A percentile compares a stretch with the other conserved stretches of the same genome.
Conservation (phyloP, 75 land plant species). For the Pinus taeda region DNA sequence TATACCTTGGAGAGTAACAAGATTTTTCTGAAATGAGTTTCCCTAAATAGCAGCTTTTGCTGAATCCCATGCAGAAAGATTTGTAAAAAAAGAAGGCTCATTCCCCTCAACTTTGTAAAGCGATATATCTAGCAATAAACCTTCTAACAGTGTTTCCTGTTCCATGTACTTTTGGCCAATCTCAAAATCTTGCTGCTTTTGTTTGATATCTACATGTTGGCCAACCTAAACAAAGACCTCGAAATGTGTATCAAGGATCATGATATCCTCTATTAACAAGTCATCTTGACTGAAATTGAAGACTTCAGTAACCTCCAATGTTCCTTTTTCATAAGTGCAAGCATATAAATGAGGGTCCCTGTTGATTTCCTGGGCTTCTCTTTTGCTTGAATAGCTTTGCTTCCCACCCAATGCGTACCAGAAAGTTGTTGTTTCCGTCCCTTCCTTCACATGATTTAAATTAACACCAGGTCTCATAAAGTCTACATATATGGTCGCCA, state of each 20-base stretch:
- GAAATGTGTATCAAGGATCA: constrained; percentile 80
- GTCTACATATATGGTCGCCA: too few relatives aligned
- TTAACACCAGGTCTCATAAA: too few relatives aligned
- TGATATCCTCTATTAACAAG: constrained; percentile 80
- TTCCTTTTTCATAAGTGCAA: constrained; percentile 61
- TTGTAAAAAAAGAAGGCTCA: constrained; percentile 91
- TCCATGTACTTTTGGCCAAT: constrained; percentile 84
- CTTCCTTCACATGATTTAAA: too few relatives aligned
- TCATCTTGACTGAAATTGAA: constrained; percentile 87
- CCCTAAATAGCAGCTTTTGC: constrained; percentile 77
- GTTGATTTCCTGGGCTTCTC: constrained; percentile 35
- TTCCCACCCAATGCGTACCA: too few relatives aligned
- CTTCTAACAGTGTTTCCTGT: constrained; percentile 59
- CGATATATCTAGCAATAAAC: constrained; percentile 57
- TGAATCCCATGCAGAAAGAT: constrained; percentile 78
- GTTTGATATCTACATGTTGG: constrained; percentile 60
- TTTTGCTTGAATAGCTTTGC: constrained; percentile 35
- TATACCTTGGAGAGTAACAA: constrained; percentile 42
- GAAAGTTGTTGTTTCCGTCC: too few relatives aligned
- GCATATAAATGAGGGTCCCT: constrained; percentile 88
- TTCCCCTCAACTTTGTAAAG: constrained; percentile 87
- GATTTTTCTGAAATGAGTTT: constrained; percentile 75
- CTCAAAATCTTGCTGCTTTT: constrained; percentile 77
- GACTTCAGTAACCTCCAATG: constrained; percentile 53
- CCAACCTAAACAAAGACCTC: constrained; percentile 93